Percentiles rank a stretch among this genome's conserved stretches.
phyloP scores from a whole-genome alignment of 768 basidiomycete genomes.

The Glaciozyma martinii region DNA sequence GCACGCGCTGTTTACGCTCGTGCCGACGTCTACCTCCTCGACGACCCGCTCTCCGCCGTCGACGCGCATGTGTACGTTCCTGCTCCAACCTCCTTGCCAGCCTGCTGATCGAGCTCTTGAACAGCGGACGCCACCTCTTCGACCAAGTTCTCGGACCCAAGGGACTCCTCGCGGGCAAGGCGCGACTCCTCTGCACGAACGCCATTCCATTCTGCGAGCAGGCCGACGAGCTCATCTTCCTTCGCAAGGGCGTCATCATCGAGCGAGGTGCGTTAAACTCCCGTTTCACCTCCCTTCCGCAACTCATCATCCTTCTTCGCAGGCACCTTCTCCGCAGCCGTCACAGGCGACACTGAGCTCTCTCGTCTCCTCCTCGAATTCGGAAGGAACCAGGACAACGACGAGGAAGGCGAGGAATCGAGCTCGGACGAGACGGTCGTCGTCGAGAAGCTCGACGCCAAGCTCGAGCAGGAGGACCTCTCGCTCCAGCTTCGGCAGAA shows the following conservation, averaged over 20 bases:
- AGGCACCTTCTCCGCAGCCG: constrained; percentile 41
- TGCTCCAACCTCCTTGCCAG: constrained; percentile 49
- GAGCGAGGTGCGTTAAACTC: constrained; percentile 44
- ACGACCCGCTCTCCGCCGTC: constrained; percentile 78
- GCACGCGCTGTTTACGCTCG: constrained; percentile 86
- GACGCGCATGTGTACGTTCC: constrained; percentile 63
- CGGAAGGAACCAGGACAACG: constrained; percentile 42
- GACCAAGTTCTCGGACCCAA: constrained; percentile 42
- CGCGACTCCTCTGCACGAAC: constrained; percentile 44
- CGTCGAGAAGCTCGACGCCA: constrained; percentile 33
- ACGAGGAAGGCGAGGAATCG: constrained; percentile 30
- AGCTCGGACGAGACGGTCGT: constrained; percentile 34
- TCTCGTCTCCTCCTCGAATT: constrained; percentile 51
- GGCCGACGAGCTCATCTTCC: constrained; percentile 43
- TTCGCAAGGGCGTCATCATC: constrained; percentile 42
- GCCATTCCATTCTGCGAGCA: constrained; percentile 43
- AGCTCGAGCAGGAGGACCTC: constrained; percentile 33
- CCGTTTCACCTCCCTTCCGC: constrained; percentile 3
- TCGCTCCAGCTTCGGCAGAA: constrained; percentile 31
- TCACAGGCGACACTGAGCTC: constrained; percentile 36
- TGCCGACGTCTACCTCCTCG: constrained; percentile 82
- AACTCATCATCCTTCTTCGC: constrained; percentile 23
- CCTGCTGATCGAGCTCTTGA: constrained; percentile 65
- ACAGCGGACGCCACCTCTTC: constrained; percentile 77
- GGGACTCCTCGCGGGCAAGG: constrained; percentile 41